Conservation (phyloP, 441 rosid genomes). For the Pelargonium citronellum region DNA sequence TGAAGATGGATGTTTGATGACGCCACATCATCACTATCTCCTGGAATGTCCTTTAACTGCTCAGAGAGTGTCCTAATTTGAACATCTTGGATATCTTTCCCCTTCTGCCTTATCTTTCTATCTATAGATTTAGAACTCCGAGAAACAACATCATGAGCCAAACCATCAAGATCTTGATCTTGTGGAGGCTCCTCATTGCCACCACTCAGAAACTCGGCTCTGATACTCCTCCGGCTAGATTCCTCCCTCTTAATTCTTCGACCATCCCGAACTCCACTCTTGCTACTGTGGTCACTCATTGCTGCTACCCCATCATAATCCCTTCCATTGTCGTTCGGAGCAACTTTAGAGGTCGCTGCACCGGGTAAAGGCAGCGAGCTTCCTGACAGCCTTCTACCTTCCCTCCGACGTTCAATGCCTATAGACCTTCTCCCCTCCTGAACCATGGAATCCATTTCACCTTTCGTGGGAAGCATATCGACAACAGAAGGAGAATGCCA, state of each 20-base stretch:
- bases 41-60: slow-evolving; percentile 49
- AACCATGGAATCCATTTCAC: slow-evolving; percentile 33
- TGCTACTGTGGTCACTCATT: slow-evolving; percentile 44
- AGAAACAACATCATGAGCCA: slow-evolving; percentile 40
- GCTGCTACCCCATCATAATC: slow-evolving; percentile 32
- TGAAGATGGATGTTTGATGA: slow-evolving; percentile 62
- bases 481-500: slow-evolving; percentile 81
- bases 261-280: slow-evolving; percentile 45
- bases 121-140: slow-evolving; percentile 48
- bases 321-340: slow-evolving; percentile 39
- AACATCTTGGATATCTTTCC: slow-evolving; percentile 49
- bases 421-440: slow-evolving; percentile 58
- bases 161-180: slow-evolving; percentile 33
- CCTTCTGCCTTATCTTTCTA: slow-evolving; percentile 48
- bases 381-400: slow-evolving; percentile 59
- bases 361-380: slow-evolving; percentile 52
- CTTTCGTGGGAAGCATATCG: slow-evolving; percentile 68
- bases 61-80: slow-evolving; percentile 57
- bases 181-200: slow-evolving; percentile 27
- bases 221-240: slow-evolving; percentile 45
- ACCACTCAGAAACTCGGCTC: slow-evolving; percentile 36
- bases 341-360: slow-evolving; percentile 54
- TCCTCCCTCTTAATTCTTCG: slow-evolving; percentile 66
- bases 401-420: slow-evolving; percentile 47
- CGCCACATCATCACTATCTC: slow-evolving; percentile 69